Evolutionary conservation across 2,329 filamentous ascomycete species (phyloP), one percentile per base, ranked within the genome.

Genomic region (Leptosphaerulina australis): DNA sequence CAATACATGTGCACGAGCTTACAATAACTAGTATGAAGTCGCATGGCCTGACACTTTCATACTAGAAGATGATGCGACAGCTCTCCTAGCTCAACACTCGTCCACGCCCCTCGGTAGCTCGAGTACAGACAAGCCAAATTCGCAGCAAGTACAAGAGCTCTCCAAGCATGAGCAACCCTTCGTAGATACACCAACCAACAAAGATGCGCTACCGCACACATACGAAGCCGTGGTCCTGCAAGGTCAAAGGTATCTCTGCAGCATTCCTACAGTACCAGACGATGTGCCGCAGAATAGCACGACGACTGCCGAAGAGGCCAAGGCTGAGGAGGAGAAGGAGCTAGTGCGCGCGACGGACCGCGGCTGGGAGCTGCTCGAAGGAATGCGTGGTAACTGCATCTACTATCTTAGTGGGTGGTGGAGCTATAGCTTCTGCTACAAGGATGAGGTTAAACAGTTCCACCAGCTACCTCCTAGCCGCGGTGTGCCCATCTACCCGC

Each of bases 351-450:
- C 91, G 1, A 88, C 87, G 1, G 81, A 84, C 24, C 86, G 85
- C 38, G 92, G 92, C 5, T 88, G 90, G 81, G 88, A 94, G 65
- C 80, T 97, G 17, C 78, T 97, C 40, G 82, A 83, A 57, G 85
- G 86, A 20, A 87, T 97, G 73, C 83, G 92, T 44, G 88, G 86
- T 3, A 82, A 83, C 40, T 97, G 92, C 72, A 83, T 97, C 56
- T 96, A 93, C 76, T 89, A 85, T 70, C 76, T 91, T 58, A 88
- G 86, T 1, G 92, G 92, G 0, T 97, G 92, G 92, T 97, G 92
- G 92, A 94, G 88, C 67, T 97, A 97, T 74, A 88, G 87, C 62
- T 96, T 96, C 73, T 97, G 92, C 79, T 94, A 96, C 75, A 90
- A 90, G 68, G 82, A 87, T 55, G 85, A 93, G 56, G 87, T 97